Evolutionary conservation across 2,329 filamentous ascomycete genomes (phyloP).

Genomic region (Gnomoniopsis smithogilvyi): DNA sequence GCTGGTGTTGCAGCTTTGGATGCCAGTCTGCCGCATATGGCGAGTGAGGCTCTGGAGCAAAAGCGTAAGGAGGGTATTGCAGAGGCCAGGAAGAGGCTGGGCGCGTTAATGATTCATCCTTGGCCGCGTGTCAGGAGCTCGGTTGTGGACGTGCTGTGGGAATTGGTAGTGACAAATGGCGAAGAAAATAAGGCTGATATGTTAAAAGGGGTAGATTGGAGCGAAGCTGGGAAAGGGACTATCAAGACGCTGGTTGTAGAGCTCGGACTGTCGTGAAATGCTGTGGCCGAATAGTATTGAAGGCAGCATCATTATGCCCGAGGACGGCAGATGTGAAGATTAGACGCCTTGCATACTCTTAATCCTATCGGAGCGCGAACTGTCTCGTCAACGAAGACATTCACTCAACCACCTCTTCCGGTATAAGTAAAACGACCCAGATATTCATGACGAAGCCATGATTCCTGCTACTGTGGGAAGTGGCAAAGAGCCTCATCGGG

Average conservation of each 20-base stretch:
- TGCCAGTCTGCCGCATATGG: conserved; percentile 15
- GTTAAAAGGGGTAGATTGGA: conserved; percentile 57
- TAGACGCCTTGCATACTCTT: too few relatives aligned
- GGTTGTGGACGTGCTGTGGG: conserved; percentile 61
- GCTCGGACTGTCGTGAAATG: conserved; percentile 34
- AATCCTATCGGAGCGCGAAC: too few relatives aligned
- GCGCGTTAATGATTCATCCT: conserved; percentile 72
- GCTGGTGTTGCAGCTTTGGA: conserved; percentile 55
- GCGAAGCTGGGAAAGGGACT: conserved; percentile 44
- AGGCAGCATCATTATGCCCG: too few relatives aligned
- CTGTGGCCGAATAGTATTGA: background rate
- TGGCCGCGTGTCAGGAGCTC: conserved; percentile 69
- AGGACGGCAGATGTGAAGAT: too few relatives aligned
- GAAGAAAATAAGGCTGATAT: conserved; percentile 27
- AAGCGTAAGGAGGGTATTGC: conserved; percentile 43
- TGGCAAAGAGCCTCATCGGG: too few relatives aligned
- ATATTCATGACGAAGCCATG: too few relatives aligned
- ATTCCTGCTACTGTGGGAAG: too few relatives aligned
- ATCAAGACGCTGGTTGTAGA: conserved; percentile 40
- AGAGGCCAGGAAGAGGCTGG: conserved; percentile 64
- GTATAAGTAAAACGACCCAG: too few relatives aligned
- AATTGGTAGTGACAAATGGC: conserved; percentile 29
- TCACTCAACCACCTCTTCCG: too few relatives aligned
- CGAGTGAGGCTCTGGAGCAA: conserved; percentile 20
- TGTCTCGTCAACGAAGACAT: too few relatives aligned